Base-by-base conservation (phyloP, 192 early-diverging fungal species). In the Oehlia diaphana region DNA sequence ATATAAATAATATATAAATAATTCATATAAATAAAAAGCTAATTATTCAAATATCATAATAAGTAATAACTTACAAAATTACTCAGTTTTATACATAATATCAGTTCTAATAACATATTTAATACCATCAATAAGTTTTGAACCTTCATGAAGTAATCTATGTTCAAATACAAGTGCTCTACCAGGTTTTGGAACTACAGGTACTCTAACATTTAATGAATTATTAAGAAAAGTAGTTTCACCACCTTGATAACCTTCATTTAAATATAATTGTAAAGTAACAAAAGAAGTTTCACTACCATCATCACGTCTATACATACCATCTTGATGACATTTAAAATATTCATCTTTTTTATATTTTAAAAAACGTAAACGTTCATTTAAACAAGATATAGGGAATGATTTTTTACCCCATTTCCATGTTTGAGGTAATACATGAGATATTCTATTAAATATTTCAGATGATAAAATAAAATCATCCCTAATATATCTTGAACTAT, bases 31-130 rank as follows among this genome's bases (percentile, higher is more conserved):
- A 31, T 31, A 31, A 31, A 37, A 37, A 3, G 3, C 4, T 37
- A 37, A 37, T 37, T 37, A 31, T 37, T 37, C 35, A 2, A 37
- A 37, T 37, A 37, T 37, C 35, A 4, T 4, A 4, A 4, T 37
- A 37, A 37, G 3, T 4, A 4, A 4, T 37, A 37, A 37, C 35
- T 37, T 4, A 37, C 35, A 37, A 37, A 35, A 37, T 73, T 53
- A 28, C 35, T 21, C 35, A 12, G n/a, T 53, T 23, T 82, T 83
- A 76, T 86, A 88, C 26, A 88, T 73, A 35, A 88, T 77, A 79
- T 88, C 87, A 19, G 71, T 81, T 62, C 87, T 53, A 77, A 86
- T 83, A 9, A 86, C 85, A 80, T 88, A 88, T 73, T 88, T 88
- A 61, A 72, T 73, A 2, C 87, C 87, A 21, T 73, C 42, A 5